These are phyloP conservation scores for Monosporascus cannonballus DNA, from an alignment of 2,329 filamentous ascomycete genomes.

Conservation along the genomic window DNA sequence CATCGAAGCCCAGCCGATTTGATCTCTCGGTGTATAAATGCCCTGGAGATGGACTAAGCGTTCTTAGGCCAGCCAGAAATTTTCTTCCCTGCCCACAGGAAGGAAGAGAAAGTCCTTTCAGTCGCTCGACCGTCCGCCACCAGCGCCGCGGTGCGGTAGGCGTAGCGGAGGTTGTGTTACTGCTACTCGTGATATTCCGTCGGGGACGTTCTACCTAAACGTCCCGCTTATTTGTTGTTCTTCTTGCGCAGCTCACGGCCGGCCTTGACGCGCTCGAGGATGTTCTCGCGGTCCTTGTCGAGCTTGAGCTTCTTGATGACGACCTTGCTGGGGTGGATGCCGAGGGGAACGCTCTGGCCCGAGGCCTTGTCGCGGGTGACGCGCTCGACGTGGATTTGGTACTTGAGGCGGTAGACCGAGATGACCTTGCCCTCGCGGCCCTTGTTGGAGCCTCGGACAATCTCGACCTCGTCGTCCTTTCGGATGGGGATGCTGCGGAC, in stretches of 20 bases:
- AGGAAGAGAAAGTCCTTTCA: neutral
- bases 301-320: slow-evolving; percentile 99
- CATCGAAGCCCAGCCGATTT: neutral
- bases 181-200: neutral
- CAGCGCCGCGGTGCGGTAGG: neutral
- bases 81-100: neutral
- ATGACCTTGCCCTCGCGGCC: slow-evolving; percentile 98
- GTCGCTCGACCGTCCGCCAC: too few species aligned
- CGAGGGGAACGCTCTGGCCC: slow-evolving; percentile 90
- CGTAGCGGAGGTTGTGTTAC: neutral
- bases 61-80: neutral
- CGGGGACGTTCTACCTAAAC: neutral
- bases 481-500: slow-evolving; percentile 94
- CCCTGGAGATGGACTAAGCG: neutral
- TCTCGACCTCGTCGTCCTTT: slow-evolving; percentile 93
- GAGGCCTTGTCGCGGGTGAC: slow-evolving; percentile 96
- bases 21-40: neutral
- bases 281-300: slow-evolving; percentile 88
- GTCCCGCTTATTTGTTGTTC: slow-evolving; percentile 46
- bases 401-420: slow-evolving; percentile 97
- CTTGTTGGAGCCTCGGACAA: slow-evolving; percentile 92
- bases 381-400: slow-evolving; percentile 94
- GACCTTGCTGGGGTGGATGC: slow-evolving; percentile 93
- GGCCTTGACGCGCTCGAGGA: slow-evolving; percentile 76
- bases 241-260: slow-evolving; percentile 73